Evolutionary conservation across 768 basidiomycete genomes (phyloP).

Genomic region (Amyloporia xantha): DNA sequence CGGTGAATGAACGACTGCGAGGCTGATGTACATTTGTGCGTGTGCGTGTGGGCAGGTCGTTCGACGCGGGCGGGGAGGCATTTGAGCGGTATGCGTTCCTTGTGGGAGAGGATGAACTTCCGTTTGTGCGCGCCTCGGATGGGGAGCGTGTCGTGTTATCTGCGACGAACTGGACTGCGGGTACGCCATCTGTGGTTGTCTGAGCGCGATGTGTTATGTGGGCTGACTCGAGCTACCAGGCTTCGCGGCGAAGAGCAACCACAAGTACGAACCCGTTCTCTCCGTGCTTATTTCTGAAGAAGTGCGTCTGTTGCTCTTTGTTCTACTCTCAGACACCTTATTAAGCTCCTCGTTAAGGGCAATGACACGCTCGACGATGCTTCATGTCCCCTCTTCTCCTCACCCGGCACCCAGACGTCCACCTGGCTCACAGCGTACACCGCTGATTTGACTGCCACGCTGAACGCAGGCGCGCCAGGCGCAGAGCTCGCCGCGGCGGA

Average conservation of each 20-base stretch:
- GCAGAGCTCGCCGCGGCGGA: conserved; percentile 52
- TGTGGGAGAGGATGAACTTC: conserved; percentile 35
- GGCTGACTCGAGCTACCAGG: conserved; percentile 35
- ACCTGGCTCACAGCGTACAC: conserved; percentile 53
- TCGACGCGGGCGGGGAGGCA: conserved; percentile 43
- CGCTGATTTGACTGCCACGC: conserved; percentile 45
- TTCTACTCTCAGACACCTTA: not conserved
- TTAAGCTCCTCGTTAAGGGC: conserved; percentile 8
- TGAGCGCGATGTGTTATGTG: not conserved
- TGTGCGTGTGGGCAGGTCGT: conserved; percentile 38
- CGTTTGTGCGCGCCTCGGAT: conserved; percentile 48
- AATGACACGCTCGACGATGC: conserved; percentile 66
- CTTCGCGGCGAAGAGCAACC: conserved; percentile 47
- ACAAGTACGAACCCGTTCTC: conserved; percentile 39
- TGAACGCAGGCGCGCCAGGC: conserved; percentile 58
- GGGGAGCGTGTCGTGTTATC: conserved; percentile 56
- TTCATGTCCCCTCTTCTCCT: conserved; percentile 45
- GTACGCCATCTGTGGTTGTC: conserved; percentile 25
- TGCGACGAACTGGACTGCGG: conserved; percentile 64
- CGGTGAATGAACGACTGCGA: no score
- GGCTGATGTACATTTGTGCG: no score
- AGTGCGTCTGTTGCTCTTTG: conserved; percentile 30
- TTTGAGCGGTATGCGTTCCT: conserved; percentile 50
- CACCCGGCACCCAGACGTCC: conserved; percentile 34
- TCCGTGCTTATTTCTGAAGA: conserved; percentile 52